Conservation (phyloP, 2,329 filamentous ascomycete genomes). For the Neofusicoccum ribis region DNA sequence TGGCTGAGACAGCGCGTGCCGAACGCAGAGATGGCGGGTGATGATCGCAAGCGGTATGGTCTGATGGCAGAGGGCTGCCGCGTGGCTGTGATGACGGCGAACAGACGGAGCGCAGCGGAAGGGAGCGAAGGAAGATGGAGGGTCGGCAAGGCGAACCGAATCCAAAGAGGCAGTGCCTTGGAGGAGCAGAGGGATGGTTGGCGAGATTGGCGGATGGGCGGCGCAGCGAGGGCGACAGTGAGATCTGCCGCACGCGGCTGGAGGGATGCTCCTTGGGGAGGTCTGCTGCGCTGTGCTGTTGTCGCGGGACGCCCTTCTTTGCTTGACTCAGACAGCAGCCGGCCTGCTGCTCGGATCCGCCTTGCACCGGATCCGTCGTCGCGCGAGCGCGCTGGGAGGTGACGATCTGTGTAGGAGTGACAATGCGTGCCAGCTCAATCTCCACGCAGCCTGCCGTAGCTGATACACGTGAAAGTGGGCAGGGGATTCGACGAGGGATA, state of each 20-base stretch:
- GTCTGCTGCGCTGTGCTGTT: background rate
- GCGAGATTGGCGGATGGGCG: conserved; percentile 8
- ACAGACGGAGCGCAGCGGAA: background rate
- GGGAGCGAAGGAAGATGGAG: background rate
- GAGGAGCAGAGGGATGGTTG: background rate
- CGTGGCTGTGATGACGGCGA: background rate
- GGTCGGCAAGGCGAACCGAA: conserved; percentile 6
- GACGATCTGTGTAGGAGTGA: background rate
- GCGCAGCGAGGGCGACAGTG: background rate
- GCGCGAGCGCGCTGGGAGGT: background rate
- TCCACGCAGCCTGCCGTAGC: background rate
- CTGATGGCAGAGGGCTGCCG: background rate
- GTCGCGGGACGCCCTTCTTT: background rate
- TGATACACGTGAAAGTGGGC: background rate
- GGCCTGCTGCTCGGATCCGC: background rate
- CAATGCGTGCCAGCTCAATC: background rate
- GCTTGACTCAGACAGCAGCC: background rate
- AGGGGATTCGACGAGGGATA: background rate
- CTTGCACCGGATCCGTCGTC: background rate
- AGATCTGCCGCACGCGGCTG: conserved; percentile 2
- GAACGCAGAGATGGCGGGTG: background rate
- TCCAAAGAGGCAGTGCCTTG: conserved; percentile 1
- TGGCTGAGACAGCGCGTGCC: background rate
- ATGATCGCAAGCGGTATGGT: background rate
- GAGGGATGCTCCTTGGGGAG: background rate